Evolutionary conservation across 73 alveolate species (phyloP), one percentile per base, ranked within the genome.

Genomic region (Paramecium pentaurelia): DNA sequence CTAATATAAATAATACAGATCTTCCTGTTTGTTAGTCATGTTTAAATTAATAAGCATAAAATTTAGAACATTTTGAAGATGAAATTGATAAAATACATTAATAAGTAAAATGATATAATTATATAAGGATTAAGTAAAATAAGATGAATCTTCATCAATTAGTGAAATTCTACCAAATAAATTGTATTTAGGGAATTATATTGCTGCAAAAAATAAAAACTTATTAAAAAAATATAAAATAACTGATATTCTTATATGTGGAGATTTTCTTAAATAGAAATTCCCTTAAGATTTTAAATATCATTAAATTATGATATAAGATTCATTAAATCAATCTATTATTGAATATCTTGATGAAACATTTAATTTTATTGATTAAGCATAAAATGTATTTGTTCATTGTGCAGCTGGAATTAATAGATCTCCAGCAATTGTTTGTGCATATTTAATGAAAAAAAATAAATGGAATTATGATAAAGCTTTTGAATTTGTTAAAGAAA

Each of bases 391-490:
- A 4, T 80, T 80, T 80, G 91, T 80, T 32, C 91, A 80, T 80
- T 80, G 91, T 49, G 91, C 91, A n/a, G 91, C 91, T 40, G 91
- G 91, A 8, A 80, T 80, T 2, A 80, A 49, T 16, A 36, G 87
- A 16, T 73, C 87, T 6, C 87, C 87, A 36, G 87, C 87, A 4
- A 73, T 73, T 0, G 87, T 73, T 4, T 80, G 91, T 22, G 91
- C 91, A 2, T 80, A 80, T 12, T 47, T 80, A 49, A 80, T 80
- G 91, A 80, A 80, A 45, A 80, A 80, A 36, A 22, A 45, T 80
- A 45, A 80, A 27, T 80, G 91, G 91, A 40, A 80, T 80, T 80
- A 80, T 45, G 91, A 80, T 11, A 6, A 45, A 49, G 91, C 91
- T 28, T 80, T 80, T 47, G 12, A 49, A 0, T 80, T 40, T 80